phyloP scores from a whole-genome alignment of 768 basidiomycete genomes.

The Termitomyces titanicus region DNA sequence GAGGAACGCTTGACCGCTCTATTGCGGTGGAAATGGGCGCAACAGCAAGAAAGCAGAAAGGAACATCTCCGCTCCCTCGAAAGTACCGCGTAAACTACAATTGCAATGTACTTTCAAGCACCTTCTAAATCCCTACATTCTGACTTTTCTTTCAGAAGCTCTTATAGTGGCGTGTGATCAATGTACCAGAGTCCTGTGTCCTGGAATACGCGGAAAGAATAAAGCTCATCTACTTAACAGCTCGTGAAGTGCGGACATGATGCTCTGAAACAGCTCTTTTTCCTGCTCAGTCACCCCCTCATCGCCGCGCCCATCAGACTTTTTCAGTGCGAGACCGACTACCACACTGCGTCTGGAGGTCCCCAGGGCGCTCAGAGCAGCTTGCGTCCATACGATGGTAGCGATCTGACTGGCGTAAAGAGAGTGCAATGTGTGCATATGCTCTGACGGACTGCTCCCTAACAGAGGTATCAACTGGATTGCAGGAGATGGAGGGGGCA shows the following conservation, averaged over 20 bases:
- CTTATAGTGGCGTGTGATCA: neutral
- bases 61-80: constrained; percentile 42
- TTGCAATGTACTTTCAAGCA: neutral
- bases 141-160: neutral
- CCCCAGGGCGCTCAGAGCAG: constrained; percentile 36
- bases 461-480: constrained; percentile 76
- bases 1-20: constrained; percentile 55
- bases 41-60: constrained; percentile 31
- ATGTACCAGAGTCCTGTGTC: neutral
- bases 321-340: constrained; percentile 69
- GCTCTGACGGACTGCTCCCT: constrained; percentile 67
- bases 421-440: constrained; percentile 68
- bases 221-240: constrained; percentile 25
- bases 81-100: constrained; percentile 11
- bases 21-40: constrained; percentile 64
- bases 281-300: constrained; percentile 34
- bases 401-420: constrained; percentile 87
- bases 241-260: constrained; percentile 46
- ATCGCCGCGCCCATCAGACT: constrained; percentile 20
- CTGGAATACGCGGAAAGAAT: neutral
- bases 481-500: constrained; percentile 66
- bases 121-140: neutral
- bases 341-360: constrained; percentile 56
- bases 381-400: constrained; percentile 71
- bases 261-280: constrained; percentile 39